These are phyloP conservation scores for Capsicum rhomboideum DNA, from an alignment of 257 asterid genomes.

Conservation along the genomic window DNA sequence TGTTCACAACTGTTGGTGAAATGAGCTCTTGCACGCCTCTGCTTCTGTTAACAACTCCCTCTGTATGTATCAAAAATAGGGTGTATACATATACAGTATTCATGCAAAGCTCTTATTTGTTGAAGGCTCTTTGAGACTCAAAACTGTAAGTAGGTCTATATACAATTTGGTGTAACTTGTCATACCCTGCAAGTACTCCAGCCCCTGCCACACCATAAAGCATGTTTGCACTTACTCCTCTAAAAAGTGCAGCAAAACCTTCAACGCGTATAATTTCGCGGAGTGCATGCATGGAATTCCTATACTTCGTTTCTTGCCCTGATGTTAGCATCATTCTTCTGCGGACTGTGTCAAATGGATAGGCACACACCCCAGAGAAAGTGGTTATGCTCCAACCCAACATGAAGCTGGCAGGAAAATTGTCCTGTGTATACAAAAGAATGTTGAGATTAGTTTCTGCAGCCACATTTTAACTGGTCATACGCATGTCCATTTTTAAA, in stretches of 20 bases:
- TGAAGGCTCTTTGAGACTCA: conserved; percentile 48
- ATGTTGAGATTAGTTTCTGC: background rate
- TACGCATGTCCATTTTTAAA: background rate
- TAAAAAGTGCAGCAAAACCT: conserved; percentile 58
- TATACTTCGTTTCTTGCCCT: conserved; percentile 71
- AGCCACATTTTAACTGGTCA: background rate
- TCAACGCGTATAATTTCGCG: conserved; percentile 55
- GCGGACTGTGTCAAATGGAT: conserved; percentile 87
- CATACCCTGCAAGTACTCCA: conserved; percentile 97
- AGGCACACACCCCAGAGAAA: conserved; percentile 83
- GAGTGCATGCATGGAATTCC: conserved; percentile 57
- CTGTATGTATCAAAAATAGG: background rate
- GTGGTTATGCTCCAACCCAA: conserved; percentile 96
- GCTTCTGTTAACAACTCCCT: background rate
- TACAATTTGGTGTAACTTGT: conserved; percentile 53
- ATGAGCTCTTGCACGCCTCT: background rate
- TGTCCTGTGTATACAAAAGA: conserved; percentile 50
- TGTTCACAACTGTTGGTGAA: background rate
- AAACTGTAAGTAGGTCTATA: conserved; percentile 40
- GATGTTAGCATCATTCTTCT: conserved; percentile 98
- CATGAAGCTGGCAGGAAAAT: conserved; percentile 75
- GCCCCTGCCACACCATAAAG: conserved; percentile 94
- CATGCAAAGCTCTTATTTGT: conserved; percentile 22
- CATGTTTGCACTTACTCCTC: conserved; percentile 89
- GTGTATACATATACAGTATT: background rate